Base-by-base conservation (phyloP, 2,329 filamentous ascomycete species). In the Microsporum ferrugineum region DNA sequence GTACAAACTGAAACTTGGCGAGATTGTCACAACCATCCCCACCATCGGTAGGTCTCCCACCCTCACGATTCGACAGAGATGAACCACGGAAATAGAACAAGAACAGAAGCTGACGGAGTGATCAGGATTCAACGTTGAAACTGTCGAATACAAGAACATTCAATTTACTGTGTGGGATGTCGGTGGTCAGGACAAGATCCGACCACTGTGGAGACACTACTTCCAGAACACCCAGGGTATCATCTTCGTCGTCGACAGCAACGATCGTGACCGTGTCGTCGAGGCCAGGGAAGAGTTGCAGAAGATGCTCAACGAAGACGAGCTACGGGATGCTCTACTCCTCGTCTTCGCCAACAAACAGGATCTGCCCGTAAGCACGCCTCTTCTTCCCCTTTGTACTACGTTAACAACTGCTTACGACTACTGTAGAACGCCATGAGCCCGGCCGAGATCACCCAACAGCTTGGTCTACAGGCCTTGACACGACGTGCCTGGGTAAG, bases 161-260 rank as follows among this genome's bases (percentile, higher is more conserved):
- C 91, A 96, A 78, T 99, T 99, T 84, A 97, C 92, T 77, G 94
- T 99, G 76, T 99, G 94, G 94, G 94, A 97, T 82, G 94, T 99
- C 74, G 94, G 94, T 83, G 94, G 94, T 78, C 94, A 99, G 84
- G 94, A 99, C 86, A 97, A 97, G 89, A 99, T 99, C 77, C 87
- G 94, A 78, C 94, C 94, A 75, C 83, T 99, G 74, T 99, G 94
- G 94, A 91, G 94, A 82, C 94, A 97, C 80, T 99, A 99, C 83
- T 99, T 97, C 87, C 91, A 95, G 80, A 95, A 95, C 80, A 99
- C 94, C 69, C 94, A 99, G 80, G 94, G 94, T 77, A 92, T 99
- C 78, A 97, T 99, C 81, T 99, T 99, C 84, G 94, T 99, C 71
- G 91, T 99, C 76, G 94, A 99, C 81, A 92, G 88, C 81, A 96